Conservation (phyloP, 2,329 filamentous ascomycete species). For the Geosmithia flava region DNA sequence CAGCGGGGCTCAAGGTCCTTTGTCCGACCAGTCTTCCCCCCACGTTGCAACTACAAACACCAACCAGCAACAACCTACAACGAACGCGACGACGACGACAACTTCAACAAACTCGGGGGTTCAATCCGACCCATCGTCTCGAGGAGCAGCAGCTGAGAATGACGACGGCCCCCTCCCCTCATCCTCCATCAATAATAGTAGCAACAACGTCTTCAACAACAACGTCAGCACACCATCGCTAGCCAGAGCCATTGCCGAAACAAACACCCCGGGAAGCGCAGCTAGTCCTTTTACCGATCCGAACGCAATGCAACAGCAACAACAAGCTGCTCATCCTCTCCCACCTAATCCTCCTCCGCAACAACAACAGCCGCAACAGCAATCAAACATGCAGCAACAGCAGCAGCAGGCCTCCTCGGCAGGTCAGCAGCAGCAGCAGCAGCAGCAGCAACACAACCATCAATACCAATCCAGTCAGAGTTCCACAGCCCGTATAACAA, state of each 20-base stretch:
- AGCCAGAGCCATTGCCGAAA: slow-evolving; percentile 9
- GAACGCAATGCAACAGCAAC: slow-evolving; percentile 22
- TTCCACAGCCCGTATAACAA: slow-evolving; percentile 55
- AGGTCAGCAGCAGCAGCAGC: slow-evolving; percentile 11
- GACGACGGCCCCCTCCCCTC: too few relatives aligned
- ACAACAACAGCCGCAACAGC: slow-evolving; percentile 5
- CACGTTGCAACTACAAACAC: too few relatives aligned
- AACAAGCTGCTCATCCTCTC: slow-evolving; percentile 10
- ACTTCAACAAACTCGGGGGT: too few relatives aligned
- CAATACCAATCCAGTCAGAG: slow-evolving; percentile 18
- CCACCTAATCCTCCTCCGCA: neutral
- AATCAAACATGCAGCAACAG: neutral
- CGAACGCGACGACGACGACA: too few relatives aligned
- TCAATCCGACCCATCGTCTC: too few relatives aligned
- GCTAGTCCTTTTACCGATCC: slow-evolving; percentile 24
- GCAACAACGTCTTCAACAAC: slow-evolving; percentile 6
- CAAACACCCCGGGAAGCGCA: slow-evolving; percentile 10
- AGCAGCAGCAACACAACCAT: slow-evolving; percentile 14
- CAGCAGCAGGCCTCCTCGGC: slow-evolving; percentile 9
- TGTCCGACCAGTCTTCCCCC: slow-evolving; percentile 1
- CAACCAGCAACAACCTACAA: too few relatives aligned
- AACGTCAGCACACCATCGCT: slow-evolving; percentile 11
- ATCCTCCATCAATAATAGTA: slow-evolving; percentile 8
- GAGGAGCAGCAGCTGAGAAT: slow-evolving; percentile 18
- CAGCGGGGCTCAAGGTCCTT: slow-evolving; percentile 3